Evolutionary conservation across 768 basidiomycete species (phyloP).

Genomic region (Dictyophora rubrovolvata): DNA sequence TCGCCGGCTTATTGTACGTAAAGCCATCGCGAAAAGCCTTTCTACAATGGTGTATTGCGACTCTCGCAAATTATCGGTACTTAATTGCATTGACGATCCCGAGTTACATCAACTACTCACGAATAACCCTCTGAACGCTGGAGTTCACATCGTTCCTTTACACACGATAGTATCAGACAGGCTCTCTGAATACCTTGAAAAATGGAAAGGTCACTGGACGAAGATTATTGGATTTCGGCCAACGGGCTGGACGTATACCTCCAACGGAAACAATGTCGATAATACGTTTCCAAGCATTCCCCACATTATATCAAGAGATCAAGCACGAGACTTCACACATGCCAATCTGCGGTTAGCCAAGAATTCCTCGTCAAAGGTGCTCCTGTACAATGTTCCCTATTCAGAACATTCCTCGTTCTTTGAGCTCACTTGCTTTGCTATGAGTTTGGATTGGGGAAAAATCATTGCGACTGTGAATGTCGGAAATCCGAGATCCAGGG

Average conservation of each 20-base stretch:
- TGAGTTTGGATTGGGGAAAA: constrained; percentile 73
- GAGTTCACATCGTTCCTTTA: constrained; percentile 82
- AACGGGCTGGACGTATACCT: constrained; percentile 90
- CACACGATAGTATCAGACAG: constrained; percentile 61
- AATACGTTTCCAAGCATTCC: constrained; percentile 54
- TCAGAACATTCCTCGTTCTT: constrained; percentile 96
- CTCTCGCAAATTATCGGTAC: constrained; percentile 65
- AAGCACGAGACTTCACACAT: constrained; percentile 58
- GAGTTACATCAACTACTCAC: constrained; percentile 76
- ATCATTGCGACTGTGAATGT: constrained; percentile 97
- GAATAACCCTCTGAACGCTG: constrained; percentile 59
- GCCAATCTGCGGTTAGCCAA: constrained; percentile 56
- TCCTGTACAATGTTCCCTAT: constrained; percentile 80
- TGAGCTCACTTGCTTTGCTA: constrained; percentile 89
- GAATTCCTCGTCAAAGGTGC: constrained; percentile 58
- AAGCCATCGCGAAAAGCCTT: constrained; percentile 79
- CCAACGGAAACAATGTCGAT: constrained; percentile 42
- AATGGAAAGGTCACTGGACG: constrained; percentile 60
- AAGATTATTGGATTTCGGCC: constrained; percentile 79
- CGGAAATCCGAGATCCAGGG: constrained; percentile 57
- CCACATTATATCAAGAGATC: constrained; percentile 56
- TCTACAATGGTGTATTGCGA: constrained; percentile 85
- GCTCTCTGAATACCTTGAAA: constrained; percentile 65
- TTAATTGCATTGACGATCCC: constrained; percentile 76
- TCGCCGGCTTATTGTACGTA: neutral